Conservation (phyloP, 2,329 filamentous ascomycete genomes). For the Fusarium multiceps region DNA sequence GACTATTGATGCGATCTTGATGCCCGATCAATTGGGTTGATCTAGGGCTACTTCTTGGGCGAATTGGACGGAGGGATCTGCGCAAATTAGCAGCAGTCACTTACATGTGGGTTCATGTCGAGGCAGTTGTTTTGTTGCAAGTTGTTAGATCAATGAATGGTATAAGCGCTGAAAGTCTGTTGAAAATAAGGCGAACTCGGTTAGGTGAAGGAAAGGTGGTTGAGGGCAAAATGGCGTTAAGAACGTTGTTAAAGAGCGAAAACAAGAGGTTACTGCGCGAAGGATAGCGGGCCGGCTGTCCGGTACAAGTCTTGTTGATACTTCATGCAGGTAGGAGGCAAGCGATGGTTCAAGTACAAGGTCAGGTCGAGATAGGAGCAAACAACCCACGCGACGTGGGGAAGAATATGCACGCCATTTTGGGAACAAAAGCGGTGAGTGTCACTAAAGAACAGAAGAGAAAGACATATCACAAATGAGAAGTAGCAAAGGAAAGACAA, state of each 20-base stretch:
- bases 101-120: constrained; percentile 34
- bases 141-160: constrained; percentile 60
- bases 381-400: constrained; percentile 17
- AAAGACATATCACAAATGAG: not conserved
- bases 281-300: constrained; percentile 60
- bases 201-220: constrained; percentile 43
- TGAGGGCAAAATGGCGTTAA: constrained; percentile 61
- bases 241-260: constrained; percentile 55
- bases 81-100: constrained; percentile 17
- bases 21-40: constrained; percentile 48
- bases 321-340: constrained; percentile 52
- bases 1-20: constrained; percentile 54
- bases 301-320: constrained; percentile 58
- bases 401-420: constrained; percentile 8
- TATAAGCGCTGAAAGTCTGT: constrained; percentile 63
- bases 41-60: constrained; percentile 2
- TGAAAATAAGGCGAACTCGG: constrained; percentile 51
- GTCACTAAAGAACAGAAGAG: not conserved
- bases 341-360: constrained; percentile 58
- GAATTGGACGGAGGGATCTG: not conserved
- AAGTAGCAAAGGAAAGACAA: not conserved
- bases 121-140: constrained; percentile 61
- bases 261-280: constrained; percentile 66
- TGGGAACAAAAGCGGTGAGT: constrained; percentile 25
- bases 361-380: constrained; percentile 55